Evolutionary conservation across 331 rosid genomes (phyloP).

Genomic region (Quercus phellos): DNA sequence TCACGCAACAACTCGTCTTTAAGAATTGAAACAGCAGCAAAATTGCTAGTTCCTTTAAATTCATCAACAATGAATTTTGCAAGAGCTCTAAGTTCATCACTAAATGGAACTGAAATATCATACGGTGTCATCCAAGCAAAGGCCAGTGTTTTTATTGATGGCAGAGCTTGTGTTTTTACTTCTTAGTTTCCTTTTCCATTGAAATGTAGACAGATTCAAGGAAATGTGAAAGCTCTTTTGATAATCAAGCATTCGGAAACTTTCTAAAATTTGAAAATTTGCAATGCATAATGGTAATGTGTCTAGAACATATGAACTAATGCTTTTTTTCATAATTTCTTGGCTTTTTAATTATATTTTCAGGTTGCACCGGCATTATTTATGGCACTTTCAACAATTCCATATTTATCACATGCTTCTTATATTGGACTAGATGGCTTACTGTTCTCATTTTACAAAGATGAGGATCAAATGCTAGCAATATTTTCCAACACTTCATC

Average conservation of each 20-base stretch:
- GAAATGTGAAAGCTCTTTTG: too few relatives aligned
- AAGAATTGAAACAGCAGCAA: conserved; percentile 3
- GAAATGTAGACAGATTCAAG: too few relatives aligned
- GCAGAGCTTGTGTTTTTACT: too few relatives aligned
- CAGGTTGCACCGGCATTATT: conserved; percentile 17
- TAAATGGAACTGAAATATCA: conserved; percentile 9
- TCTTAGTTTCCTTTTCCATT: too few relatives aligned
- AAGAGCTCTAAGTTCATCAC: conserved; percentile 10
- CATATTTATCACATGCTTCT: conserved; percentile 16
- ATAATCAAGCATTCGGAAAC: too few relatives aligned
- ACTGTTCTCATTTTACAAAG: background rate
- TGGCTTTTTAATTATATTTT: background rate
- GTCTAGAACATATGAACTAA: too few relatives aligned
- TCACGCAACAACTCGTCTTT: background rate
- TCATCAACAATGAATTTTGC: conserved; percentile 11
- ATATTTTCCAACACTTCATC: conserved; percentile 4
- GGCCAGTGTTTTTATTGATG: background rate
- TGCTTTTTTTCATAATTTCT: too few relatives aligned
- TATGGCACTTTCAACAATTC: conserved; percentile 10
- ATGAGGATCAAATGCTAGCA: background rate
- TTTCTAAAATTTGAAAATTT: too few relatives aligned
- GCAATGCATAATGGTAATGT: too few relatives aligned
- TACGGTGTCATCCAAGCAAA: background rate
- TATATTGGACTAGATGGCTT: conserved; percentile 11
- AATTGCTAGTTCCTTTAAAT: conserved; percentile 8